Conservation (phyloP, 1,284 basidiomycete genomes). For the Sporisorium sorghi region DNA sequence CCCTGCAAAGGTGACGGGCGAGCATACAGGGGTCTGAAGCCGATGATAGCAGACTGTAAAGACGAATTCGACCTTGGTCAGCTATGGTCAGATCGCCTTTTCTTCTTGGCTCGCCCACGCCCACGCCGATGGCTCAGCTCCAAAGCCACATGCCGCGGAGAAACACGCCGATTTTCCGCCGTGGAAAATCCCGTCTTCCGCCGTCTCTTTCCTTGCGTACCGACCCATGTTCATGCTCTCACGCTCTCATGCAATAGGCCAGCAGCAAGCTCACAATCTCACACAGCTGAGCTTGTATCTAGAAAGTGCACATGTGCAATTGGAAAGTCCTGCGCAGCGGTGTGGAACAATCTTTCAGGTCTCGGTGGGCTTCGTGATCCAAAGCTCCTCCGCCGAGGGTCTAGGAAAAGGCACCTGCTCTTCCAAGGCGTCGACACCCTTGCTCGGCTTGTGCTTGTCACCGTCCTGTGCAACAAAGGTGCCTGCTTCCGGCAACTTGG, state of each 20-base stretch:
- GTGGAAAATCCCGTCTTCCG: too few species aligned
- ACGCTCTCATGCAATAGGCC: too few species aligned
- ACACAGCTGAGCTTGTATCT: neutral
- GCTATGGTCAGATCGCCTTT: neutral
- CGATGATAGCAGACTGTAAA: neutral
- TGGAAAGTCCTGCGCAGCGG: neutral
- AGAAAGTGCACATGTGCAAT: neutral
- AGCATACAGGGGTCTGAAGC: constrained; percentile 11
- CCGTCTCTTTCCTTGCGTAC: too few species aligned
- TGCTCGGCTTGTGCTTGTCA: constrained; percentile 10
- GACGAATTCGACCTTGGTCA: neutral
- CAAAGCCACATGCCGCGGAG: neutral
- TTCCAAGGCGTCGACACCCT: constrained; percentile 6
- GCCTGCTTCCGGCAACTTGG: constrained; percentile 21
- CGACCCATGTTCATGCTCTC: too few species aligned
- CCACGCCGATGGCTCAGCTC: constrained; percentile 16
- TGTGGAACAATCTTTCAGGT: neutral
- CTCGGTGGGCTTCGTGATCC: constrained; percentile 27
- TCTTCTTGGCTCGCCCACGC: constrained; percentile 3
- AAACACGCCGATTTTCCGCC: too few species aligned
- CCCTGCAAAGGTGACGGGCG: neutral
- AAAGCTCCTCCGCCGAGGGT: constrained; percentile 19
- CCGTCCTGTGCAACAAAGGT: constrained; percentile 26
- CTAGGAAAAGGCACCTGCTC: constrained; percentile 28
- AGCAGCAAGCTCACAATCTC: too few species aligned